A percentile compares a stretch with the other conserved stretches of the same genome.
These are phyloP conservation scores for Curvularia lunata DNA, from an alignment of 2,329 filamentous ascomycete species.

Conservation along the genomic window DNA sequence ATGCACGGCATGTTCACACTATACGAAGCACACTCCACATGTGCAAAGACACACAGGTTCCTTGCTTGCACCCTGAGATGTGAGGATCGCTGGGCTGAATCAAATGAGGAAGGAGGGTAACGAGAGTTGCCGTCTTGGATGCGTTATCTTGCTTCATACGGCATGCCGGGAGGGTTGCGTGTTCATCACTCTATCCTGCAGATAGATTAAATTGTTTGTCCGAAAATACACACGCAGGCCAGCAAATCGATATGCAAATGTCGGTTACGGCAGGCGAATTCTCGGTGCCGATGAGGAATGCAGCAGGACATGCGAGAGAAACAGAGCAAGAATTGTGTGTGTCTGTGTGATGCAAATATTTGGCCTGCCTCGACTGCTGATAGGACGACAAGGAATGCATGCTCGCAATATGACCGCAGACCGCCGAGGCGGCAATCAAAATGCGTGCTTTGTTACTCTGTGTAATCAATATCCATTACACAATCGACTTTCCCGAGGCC, in stretches of 20 bases:
- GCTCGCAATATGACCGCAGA: constrained; percentile 5
- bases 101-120: constrained; percentile 15
- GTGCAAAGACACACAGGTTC: not conserved
- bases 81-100: constrained; percentile 4
- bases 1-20: not conserved
- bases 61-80: constrained; percentile 2
- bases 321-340: not conserved
- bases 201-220: constrained; percentile 4
- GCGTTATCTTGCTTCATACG: constrained; percentile 2
- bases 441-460: constrained; percentile 8
- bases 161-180: not conserved
- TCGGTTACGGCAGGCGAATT: constrained; percentile 3
- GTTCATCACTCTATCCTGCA: not conserved
- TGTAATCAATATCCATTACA: constrained; percentile 21
- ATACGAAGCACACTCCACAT: not conserved
- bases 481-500: constrained; percentile 13
- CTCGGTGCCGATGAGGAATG: constrained; percentile 6
- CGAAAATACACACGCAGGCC: not conserved
- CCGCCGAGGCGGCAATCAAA: constrained; percentile 6
- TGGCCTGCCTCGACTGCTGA: constrained; percentile 6
- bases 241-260: not conserved
- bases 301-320: constrained; percentile 7
- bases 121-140: not conserved
- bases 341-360: constrained; percentile 11
- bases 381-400: constrained; percentile 8